These are phyloP conservation scores for Lupinus albus DNA, from an alignment of 306 rosid species.

Conservation along the genomic window DNA sequence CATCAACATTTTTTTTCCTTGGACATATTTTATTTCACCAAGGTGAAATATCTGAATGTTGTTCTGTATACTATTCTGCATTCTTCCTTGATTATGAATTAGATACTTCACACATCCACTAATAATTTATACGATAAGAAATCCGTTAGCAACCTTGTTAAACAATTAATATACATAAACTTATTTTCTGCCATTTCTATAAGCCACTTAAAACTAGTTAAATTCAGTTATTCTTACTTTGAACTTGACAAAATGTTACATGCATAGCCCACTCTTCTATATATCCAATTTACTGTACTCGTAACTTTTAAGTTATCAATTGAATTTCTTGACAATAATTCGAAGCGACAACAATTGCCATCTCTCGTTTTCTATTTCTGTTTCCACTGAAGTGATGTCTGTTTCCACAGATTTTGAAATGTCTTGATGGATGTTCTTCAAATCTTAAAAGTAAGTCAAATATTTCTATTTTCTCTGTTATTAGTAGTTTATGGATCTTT, in stretches of 20 bases:
- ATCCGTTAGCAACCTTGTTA: conserved; percentile 12
- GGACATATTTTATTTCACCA: not conserved
- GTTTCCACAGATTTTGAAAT: conserved; percentile 74
- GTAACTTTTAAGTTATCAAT: conserved; percentile 9
- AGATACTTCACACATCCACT: not conserved
- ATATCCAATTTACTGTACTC: not conserved
- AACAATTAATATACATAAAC: not conserved
- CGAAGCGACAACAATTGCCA: not conserved
- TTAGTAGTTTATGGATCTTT: conserved; percentile 17
- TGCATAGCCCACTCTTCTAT: not conserved
- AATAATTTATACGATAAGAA: conserved; percentile 7
- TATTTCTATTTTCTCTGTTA: conserved; percentile 17
- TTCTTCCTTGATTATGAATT: not conserved
- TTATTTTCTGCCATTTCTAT: conserved; percentile 9
- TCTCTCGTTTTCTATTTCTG: not conserved
- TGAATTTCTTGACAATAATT: conserved; percentile 32
- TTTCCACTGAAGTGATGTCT: conserved; percentile 29
- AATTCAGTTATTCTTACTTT: not conserved
- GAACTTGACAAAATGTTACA: not conserved
- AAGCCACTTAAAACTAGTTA: not conserved
- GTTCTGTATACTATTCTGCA: not conserved
- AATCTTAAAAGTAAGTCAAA: conserved; percentile 68
- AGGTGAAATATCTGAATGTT: conserved; percentile 3
- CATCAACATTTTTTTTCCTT: not conserved
- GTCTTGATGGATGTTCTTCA: conserved; percentile 68